These are phyloP conservation scores for Antarctomyces pellizariae DNA, from an alignment of 495 filamentous ascomycete species.

Conservation along the genomic window DNA sequence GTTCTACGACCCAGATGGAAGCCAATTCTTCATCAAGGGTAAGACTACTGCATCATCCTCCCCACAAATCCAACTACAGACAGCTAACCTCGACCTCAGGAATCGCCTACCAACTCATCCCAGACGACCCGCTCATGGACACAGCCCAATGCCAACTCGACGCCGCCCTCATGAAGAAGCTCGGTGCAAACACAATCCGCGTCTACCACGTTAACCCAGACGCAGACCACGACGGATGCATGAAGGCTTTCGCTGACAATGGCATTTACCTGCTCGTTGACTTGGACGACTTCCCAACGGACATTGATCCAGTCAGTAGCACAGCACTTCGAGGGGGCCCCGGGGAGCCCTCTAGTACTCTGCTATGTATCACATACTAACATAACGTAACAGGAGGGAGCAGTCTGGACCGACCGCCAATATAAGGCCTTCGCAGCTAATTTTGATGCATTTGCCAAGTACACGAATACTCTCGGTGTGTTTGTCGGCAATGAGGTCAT, in stretches of 20 bases:
- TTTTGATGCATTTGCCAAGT: conserved; percentile 56
- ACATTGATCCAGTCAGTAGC: conserved; percentile 42
- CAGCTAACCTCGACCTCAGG: conserved; percentile 20
- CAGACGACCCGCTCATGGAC: conserved; percentile 53
- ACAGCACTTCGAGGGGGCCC: too few species aligned
- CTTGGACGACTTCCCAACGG: conserved; percentile 61
- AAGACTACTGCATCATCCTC: conserved; percentile 6
- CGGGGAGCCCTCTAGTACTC: too few species aligned
- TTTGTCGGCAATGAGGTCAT: conserved; percentile 81
- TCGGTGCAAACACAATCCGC: conserved; percentile 69
- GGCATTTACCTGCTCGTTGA: conserved; percentile 71
- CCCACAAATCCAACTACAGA: neutral
- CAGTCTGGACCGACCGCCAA: conserved; percentile 48
- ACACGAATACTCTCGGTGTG: conserved; percentile 59
- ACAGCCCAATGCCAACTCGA: conserved; percentile 57
- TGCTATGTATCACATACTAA: too few species aligned
- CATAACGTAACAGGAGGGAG: conserved; percentile 19
- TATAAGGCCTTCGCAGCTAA: conserved; percentile 41
- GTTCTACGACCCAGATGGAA: conserved; percentile 56
- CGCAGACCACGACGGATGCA: conserved; percentile 46
- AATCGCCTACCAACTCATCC: conserved; percentile 43
- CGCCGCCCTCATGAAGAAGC: conserved; percentile 48
- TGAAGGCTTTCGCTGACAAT: conserved; percentile 39
- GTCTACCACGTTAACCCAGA: conserved; percentile 67
- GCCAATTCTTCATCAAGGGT: conserved; percentile 71